Base-by-base conservation (phyloP, 257 asterid species). In the Nicotiana tomentosiformis region DNA sequence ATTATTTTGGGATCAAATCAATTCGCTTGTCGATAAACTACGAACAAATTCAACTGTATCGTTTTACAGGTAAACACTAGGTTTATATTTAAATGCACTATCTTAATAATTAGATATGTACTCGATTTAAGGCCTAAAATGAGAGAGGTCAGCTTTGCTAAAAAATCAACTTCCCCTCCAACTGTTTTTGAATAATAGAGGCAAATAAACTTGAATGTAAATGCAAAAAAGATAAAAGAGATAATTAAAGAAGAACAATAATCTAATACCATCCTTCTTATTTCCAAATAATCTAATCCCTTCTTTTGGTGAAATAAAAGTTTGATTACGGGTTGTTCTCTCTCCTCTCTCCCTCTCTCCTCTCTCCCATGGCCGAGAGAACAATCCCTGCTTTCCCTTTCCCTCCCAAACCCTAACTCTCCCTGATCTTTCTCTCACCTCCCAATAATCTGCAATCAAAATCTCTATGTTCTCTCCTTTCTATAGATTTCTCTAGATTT, bases 291-390 rank as follows among this genome's bases (percentile, higher is more conserved):
- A 74, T 74, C 62, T 26, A 49, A 51, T 74, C 23, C 64, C 64
- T 15, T 49, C 4, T 26, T 51, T 74, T 53, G 58, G 64, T 51
- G 64, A 39, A 53, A 74, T 49, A 51, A 74, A 51, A 15, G 16
- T 51, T 15, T 49, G 15, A 51, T 74, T 74, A 26, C 83, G 67
- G 51, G 1, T 66, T 66, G 78, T 78, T 53, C 78, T 33, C 77
- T 49, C 82, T 68, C 58, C 11, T 10, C 23, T 39, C 82, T 37
- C 35, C 49, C 49, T 7, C 46, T 43, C 49, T 43, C 49, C 85
- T 84, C 85, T 86, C 86, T 84, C 86, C 91, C 87, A 87, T 87
- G 89, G 83, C 78, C 49, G 67, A 72, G 82, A 81, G 77, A 84
- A 84, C 69, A 60, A 72, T 39, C 74, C 39, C 1, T 76, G 15